A percentile compares a stretch with the other conserved stretches of the same genome.
Evolutionary conservation across 106 monocot species (phyloP).

Genomic region (Dioscorea zingiberensis): DNA sequence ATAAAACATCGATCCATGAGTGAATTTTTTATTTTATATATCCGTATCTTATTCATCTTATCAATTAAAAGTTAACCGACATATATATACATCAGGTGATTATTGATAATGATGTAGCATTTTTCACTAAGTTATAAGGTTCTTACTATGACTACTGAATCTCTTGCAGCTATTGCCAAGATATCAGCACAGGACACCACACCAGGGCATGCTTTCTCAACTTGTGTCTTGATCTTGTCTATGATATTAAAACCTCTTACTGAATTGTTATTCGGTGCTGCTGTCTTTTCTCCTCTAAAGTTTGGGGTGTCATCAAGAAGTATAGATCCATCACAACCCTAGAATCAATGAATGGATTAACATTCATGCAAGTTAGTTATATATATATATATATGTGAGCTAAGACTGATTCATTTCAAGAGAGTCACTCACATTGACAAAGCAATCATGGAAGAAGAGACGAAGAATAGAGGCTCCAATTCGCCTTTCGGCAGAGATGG

Average conservation of each 20-base stretch:
- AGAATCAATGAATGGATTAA: no score
- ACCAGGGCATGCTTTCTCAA: constrained; percentile 14
- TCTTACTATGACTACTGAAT: constrained; percentile 28
- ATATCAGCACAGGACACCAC: constrained; percentile 44
- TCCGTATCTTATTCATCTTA: no score
- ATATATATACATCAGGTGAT: no score
- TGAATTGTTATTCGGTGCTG: constrained; percentile 25
- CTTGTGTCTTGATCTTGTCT: constrained; percentile 22
- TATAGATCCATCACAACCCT: constrained; percentile 46
- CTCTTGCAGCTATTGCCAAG: constrained; percentile 27
- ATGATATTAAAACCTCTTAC: constrained; percentile 26
- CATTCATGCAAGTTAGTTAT: neutral
- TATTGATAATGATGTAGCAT: no score
- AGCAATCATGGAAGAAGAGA: constrained; percentile 33
- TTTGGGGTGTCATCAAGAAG: constrained; percentile 28
- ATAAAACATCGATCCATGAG: no score
- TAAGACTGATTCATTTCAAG: neutral
- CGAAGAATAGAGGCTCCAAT: constrained; percentile 29
- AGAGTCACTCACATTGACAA: constrained; percentile 7
- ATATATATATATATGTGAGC: neutral
- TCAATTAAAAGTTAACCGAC: neutral
- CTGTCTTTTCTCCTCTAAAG: constrained; percentile 28
- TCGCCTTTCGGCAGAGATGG: constrained; percentile 9
- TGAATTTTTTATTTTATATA: no score
- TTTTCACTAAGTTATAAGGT: neutral